These are phyloP conservation scores for Cylindrotheca fusiformis DNA, from an alignment of 108 stramenopile species.

Conservation along the genomic window DNA sequence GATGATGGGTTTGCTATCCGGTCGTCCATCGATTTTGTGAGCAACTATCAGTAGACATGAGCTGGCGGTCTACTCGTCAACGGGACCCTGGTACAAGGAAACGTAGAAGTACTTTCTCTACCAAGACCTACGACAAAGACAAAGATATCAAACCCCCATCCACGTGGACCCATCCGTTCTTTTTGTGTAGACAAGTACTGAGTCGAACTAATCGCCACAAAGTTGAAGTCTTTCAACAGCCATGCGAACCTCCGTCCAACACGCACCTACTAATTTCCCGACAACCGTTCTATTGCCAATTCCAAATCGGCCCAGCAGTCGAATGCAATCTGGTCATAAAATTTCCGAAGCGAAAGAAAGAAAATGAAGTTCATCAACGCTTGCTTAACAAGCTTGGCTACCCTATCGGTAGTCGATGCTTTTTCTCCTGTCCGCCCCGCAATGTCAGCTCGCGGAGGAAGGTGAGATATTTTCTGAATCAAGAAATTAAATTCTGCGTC, in stretches of 20 bases:
- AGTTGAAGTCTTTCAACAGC: constrained; percentile 14
- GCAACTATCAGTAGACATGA: too few species aligned
- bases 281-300: neutral
- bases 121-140: too few species aligned
- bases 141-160: too few species aligned
- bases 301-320: neutral
- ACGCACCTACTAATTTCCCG: neutral
- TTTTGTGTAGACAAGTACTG: constrained; percentile 3
- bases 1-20: too few species aligned
- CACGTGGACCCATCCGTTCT: too few species aligned
- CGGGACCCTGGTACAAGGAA: too few species aligned
- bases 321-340: neutral
- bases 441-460: constrained; percentile 22
- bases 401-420: constrained; percentile 16
- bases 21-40: too few species aligned
- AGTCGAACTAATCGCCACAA: constrained; percentile 7
- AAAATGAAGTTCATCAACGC: constrained; percentile 22
- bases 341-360: neutral
- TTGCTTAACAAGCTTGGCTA: constrained; percentile 6
- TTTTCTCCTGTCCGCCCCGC: constrained; percentile 20
- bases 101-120: too few species aligned
- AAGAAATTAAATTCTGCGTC: neutral
- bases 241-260: neutral
- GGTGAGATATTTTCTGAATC: constrained; percentile 7
- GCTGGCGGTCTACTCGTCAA: too few species aligned